Base-by-base conservation (phyloP, 257 asterid genomes). In the Solanum medicagineum region DNA sequence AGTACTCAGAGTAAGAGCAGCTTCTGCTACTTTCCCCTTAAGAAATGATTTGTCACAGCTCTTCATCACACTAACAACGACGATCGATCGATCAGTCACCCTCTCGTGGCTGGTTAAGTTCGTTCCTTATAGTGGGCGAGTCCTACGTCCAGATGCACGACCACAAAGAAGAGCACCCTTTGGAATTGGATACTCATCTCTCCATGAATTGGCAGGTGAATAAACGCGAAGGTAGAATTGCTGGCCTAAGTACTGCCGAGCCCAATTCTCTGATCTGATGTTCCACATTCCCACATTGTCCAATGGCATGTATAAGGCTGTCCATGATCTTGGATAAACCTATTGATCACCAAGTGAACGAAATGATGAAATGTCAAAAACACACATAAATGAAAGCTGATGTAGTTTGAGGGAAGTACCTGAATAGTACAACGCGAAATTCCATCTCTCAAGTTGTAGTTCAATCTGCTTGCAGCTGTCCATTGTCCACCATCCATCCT, bases 201-300 rank as follows among this genome's bases (percentile, higher is more conserved):
- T 90, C 90, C 85, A 87, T 1, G 93, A 89, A 83, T 84, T 87
- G 56, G 88, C 89, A 3, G 90, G 87, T 10, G 91, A 84, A 80
- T 89, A 86, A 1, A 89, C 92, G 0, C 92, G 90, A 20, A 90
- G 89, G 55, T 90, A 90, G 86, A 90, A 89, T 59, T 90, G 92
- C 70, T 90, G 91, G 5, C 93, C 93, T 24, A 90, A 83, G 85
- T 90, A 90, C 68, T 90, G 92, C 2, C 88, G 88, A 32, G 90
- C 91, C 93, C 92, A 90, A 83, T 87, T 86, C 84, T 85, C 90
- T 7, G 93, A 90, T 71, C 92, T 85, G 4, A 90, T 60, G 49
- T 90, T 90, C 93, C 93, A 89, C 93, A 90, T 90, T 26, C 93
- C 93, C 32, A 88, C 92, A 44, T 90, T 90, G 90, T 90, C 93